These are phyloP conservation scores for Betula pendula DNA, from an alignment of 306 rosid genomes.

Conservation along the genomic window DNA sequence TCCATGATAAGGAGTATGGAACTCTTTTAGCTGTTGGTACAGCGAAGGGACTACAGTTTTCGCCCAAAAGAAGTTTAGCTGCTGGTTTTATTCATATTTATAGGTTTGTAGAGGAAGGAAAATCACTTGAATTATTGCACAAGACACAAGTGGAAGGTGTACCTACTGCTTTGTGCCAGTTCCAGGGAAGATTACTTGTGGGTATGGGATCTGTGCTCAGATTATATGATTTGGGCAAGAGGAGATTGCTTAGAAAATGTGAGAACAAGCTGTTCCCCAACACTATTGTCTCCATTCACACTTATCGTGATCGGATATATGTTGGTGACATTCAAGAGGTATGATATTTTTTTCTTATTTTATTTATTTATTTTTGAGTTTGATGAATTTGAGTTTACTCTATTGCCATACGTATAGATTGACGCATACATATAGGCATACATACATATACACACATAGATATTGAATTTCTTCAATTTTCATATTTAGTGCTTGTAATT, in stretches of 20 bases:
- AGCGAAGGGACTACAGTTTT: constrained; percentile 88
- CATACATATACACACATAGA: too few relatives aligned
- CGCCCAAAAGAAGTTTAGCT: constrained; percentile 61
- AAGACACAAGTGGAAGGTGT: constrained; percentile 97
- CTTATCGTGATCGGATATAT: constrained; percentile 88
- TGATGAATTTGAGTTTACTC: too few relatives aligned
- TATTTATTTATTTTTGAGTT: neutral
- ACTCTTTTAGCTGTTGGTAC: constrained; percentile 97
- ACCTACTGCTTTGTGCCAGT: constrained; percentile 88
- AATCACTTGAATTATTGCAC: constrained; percentile 86
- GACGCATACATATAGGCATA: too few relatives aligned
- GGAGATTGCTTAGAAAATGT: constrained; percentile 78
- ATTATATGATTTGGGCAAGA: constrained; percentile 92
- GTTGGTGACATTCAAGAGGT: constrained; percentile 99
- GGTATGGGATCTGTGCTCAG: constrained; percentile 91
- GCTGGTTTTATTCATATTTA: constrained; percentile 91
- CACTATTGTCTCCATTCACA: constrained; percentile 74
- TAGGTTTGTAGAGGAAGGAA: constrained; percentile 91
- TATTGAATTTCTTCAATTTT: too few relatives aligned
- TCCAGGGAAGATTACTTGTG: constrained; percentile 95
- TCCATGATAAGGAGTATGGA: constrained; percentile 94
- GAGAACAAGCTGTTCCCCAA: constrained; percentile 95
- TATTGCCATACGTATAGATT: too few relatives aligned
- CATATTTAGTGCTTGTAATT: too few relatives aligned
- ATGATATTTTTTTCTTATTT: constrained; percentile 18